These are phyloP conservation scores for Lactuca saligna DNA, from an alignment of 129 eudicot genomes.

Conservation along the genomic window DNA sequence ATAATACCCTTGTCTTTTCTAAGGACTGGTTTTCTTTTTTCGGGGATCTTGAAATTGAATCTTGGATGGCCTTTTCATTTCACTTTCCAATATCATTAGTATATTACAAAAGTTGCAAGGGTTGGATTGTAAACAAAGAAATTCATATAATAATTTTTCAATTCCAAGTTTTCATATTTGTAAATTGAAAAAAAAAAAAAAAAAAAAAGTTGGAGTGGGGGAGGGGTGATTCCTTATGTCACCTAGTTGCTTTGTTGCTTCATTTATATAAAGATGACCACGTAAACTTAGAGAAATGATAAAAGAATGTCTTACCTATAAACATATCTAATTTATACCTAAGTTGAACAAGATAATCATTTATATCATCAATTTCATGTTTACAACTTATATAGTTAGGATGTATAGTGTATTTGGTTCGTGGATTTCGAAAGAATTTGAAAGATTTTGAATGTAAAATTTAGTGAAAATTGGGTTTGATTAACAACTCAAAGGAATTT, in stretches of 20 bases:
- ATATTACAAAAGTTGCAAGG: conserved; percentile 16
- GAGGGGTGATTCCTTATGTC: neutral
- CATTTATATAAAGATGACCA: neutral
- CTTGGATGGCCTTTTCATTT: conserved; percentile 29
- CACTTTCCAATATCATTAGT: conserved; percentile 23
- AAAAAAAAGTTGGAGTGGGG: too few relatives aligned
- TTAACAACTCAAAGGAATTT: too few relatives aligned
- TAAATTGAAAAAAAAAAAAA: neutral
- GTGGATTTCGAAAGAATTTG: too few relatives aligned
- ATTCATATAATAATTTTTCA: neutral
- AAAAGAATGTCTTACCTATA: too few relatives aligned
- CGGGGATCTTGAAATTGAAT: conserved; percentile 38
- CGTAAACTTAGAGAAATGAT: neutral
- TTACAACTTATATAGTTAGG: neutral
- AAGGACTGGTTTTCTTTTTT: conserved; percentile 19
- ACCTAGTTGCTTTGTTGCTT: neutral
- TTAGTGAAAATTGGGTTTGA: too few relatives aligned
- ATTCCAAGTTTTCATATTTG: neutral
- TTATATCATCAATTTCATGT: neutral
- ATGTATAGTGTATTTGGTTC: too few relatives aligned
- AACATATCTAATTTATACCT: too few relatives aligned
- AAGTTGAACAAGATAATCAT: too few relatives aligned
- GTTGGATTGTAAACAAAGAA: conserved; percentile 18
- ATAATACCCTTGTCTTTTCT: conserved; percentile 53
- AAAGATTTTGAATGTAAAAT: too few relatives aligned